Percentiles rank a stretch among this genome's conserved stretches.
phyloP scores from a whole-genome alignment of 108 stramenopile species.

The Skeletonema menzelii region DNA sequence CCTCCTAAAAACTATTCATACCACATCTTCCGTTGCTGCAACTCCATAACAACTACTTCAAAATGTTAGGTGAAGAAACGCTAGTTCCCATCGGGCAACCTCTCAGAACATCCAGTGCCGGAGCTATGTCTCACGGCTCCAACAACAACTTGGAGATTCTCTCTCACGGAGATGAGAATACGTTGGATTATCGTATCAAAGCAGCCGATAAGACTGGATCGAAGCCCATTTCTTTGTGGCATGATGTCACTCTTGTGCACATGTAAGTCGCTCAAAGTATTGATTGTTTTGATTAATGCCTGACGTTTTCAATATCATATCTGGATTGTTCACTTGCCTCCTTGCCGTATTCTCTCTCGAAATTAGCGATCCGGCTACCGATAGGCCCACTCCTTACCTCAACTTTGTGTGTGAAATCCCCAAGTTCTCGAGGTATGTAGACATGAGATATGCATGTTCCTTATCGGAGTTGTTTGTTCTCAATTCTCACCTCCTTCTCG shows the following conservation, averaged over 20 bases:
- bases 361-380: slow-evolving; percentile 58
- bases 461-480: not conserved
- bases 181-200: slow-evolving; percentile 83
- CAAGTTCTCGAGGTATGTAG: slow-evolving; percentile 87
- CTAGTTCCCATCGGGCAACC: slow-evolving; percentile 43
- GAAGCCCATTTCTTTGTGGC: slow-evolving; percentile 87
- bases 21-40: not conserved
- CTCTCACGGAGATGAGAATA: slow-evolving; percentile 69
- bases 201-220: slow-evolving; percentile 53
- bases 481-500: not conserved
- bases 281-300: too few relatives aligned
- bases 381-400: slow-evolving; percentile 67
- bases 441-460: not conserved
- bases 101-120: slow-evolving; percentile 6
- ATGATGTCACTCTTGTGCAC: slow-evolving; percentile 84
- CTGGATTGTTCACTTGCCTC: too few relatives aligned
- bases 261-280: too few relatives aligned
- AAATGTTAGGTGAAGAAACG: slow-evolving; percentile 32
- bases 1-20: not conserved
- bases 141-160: slow-evolving; percentile 55
- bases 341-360: too few relatives aligned
- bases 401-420: slow-evolving; percentile 98
- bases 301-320: too few relatives aligned
- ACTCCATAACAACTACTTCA: not conserved
- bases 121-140: slow-evolving; percentile 50